These are phyloP conservation scores for Russula ochroleuca DNA, from an alignment of 768 basidiomycete genomes.

Conservation along the genomic window DNA sequence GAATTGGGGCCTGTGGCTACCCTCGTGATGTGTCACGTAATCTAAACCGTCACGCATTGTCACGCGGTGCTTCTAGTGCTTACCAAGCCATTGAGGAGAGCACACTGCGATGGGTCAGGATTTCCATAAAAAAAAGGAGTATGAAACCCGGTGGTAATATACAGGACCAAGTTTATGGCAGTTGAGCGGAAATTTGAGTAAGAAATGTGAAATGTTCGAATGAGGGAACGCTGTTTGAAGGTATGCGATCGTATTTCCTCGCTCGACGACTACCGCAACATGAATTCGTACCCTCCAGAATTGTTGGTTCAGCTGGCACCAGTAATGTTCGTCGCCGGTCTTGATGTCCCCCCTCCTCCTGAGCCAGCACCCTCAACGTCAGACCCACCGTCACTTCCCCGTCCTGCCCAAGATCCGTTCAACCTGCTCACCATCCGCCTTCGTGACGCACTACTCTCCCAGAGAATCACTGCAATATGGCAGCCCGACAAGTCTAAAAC, in stretches of 20 bases:
- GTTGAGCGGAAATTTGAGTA: background rate
- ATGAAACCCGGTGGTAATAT: no score
- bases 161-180: no score
- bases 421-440: constrained; percentile 53
- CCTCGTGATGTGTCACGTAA: background rate
- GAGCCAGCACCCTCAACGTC: constrained; percentile 28
- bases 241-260: background rate
- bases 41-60: no score
- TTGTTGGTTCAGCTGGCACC: constrained; percentile 85
- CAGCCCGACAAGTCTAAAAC: constrained; percentile 64
- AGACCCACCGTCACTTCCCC: constrained; percentile 30
- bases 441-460: constrained; percentile 61
- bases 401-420: constrained; percentile 56
- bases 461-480: constrained; percentile 66
- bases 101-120: no score
- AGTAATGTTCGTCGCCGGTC: constrained; percentile 92
- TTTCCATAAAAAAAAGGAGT: no score
- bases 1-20: background rate
- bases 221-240: background rate
- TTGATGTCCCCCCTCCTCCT: constrained; percentile 40
- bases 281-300: constrained; percentile 94
- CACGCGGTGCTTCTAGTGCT: no score
- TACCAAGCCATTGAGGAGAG: no score
- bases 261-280: constrained; percentile 31
- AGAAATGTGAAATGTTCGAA: background rate